A percentile compares a stretch with the other conserved stretches of the same genome.
Evolutionary conservation across 257 asterid genomes (phyloP).

Genomic region (Solanum raphanifolium): DNA sequence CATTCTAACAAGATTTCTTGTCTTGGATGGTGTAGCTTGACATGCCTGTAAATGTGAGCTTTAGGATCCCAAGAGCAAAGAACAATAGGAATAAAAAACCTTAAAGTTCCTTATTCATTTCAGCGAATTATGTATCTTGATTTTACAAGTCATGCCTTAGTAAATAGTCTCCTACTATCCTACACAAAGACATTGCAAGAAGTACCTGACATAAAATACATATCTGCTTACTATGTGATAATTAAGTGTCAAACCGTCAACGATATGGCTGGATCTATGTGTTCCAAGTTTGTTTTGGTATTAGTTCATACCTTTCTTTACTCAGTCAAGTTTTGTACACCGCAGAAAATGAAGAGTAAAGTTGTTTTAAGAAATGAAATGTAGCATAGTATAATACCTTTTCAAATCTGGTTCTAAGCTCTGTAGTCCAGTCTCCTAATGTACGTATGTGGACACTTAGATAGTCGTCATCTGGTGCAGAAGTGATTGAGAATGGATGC

Average conservation of each 20-base stretch:
- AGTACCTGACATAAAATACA: neutral
- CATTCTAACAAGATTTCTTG: slow-evolving; percentile 53
- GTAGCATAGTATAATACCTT: slow-evolving; percentile 27
- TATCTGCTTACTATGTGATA: neutral
- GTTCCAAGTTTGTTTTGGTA: neutral
- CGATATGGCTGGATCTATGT: neutral
- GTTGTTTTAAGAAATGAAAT: neutral
- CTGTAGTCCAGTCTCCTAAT: slow-evolving; percentile 89
- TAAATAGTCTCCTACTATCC: neutral
- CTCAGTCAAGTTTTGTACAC: neutral
- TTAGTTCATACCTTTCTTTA: neutral
- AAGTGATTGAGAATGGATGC: slow-evolving; percentile 96
- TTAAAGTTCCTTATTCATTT: neutral
- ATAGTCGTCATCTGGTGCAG: slow-evolving; percentile 83
- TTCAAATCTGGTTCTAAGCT: slow-evolving; percentile 49
- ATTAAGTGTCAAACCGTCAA: neutral
- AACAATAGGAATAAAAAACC: neutral
- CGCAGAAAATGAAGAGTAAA: neutral
- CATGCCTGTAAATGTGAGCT: slow-evolving; percentile 38
- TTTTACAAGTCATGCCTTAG: neutral
- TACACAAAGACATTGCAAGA: neutral
- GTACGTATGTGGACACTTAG: slow-evolving; percentile 82
- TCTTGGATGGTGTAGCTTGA: slow-evolving; percentile 22
- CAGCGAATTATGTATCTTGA: neutral
- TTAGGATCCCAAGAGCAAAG: neutral